Evolutionary conservation across 345 rosid species (phyloP).

Genomic region (Camelina sativa): DNA sequence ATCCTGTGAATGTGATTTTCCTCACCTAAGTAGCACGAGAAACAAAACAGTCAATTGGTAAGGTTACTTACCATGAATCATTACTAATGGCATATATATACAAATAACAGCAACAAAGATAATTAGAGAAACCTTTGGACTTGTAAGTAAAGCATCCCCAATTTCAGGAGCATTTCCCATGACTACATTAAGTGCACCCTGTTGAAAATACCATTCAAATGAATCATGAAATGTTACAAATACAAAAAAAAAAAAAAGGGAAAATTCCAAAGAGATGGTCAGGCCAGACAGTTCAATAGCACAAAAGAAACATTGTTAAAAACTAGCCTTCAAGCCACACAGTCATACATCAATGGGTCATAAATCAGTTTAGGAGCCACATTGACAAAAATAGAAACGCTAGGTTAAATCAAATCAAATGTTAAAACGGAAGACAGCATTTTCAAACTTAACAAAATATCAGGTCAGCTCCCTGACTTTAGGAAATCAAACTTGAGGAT

Average conservation of each 20-base stretch:
- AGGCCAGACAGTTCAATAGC: conserved; percentile 16
- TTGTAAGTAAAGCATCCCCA: conserved; percentile 80
- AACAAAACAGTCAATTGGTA: conserved; percentile 32
- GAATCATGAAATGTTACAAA: conserved; percentile 5
- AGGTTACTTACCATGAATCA: conserved; percentile 28
- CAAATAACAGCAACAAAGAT: conserved; percentile 11
- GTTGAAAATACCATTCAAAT: conserved; percentile 35
- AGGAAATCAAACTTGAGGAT: conserved; percentile 14
- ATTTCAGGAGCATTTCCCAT: conserved; percentile 92
- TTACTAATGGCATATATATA: conserved; percentile 25
- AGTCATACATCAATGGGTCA: conserved; percentile 24
- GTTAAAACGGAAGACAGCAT: conserved; percentile 7
- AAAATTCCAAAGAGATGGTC: conserved; percentile 10
- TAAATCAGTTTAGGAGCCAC: conserved; percentile 27
- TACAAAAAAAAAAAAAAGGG: not conserved
- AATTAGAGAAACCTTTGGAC: conserved; percentile 65
- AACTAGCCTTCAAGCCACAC: conserved; percentile 28
- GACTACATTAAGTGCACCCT: conserved; percentile 87
- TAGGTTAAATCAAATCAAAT: conserved; percentile 23
- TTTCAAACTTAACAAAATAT: conserved; percentile 13
- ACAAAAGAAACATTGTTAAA: conserved; percentile 16
- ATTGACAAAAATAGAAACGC: conserved; percentile 16
- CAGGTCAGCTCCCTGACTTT: conserved; percentile 16
- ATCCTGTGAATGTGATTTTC: conserved; percentile 93
- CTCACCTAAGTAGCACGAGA: conserved; percentile 65